Base-by-base conservation (phyloP, 169 alveolate species). In the Eimeria necatrix region DNA sequence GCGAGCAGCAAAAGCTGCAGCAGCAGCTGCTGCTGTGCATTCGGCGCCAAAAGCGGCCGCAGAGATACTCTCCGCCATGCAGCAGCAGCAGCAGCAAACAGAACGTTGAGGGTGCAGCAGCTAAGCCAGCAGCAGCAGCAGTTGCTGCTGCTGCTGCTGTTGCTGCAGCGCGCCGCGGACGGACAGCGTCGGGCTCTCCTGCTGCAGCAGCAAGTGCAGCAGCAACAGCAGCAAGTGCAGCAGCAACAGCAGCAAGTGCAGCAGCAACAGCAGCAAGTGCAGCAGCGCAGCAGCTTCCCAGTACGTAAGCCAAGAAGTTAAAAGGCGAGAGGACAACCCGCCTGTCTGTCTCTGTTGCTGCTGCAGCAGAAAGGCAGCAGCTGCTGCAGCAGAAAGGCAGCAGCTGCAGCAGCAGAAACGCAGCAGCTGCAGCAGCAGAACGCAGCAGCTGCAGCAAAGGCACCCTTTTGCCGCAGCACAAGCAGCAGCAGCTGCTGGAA, bases 101-200 rank as follows among this genome's bases (percentile, higher is more conserved):
- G 2, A 8, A 18, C 84, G 41, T 0, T 2, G 41, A 32, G 41
- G 41, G 41, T 32, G 41, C 41, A 32, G 41, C 41, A 32, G 3
- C 83, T 6, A 52, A 5, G 53, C 83, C 83, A 52, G 56, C 4
- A 7, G 87, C 46, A 41, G 87, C 87, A 76, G 87, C 87, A 76
- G 56, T 4, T 4, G 59, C 56, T 48, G 60, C 64, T 14, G 64
- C 86, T 48, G 41, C 20, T 49, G 41, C 41, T 32, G 3, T 32
- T 32, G 41, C 41, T 2, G 41, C 41, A 32, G 41, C 41, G 41
- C 41, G 41, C 41, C 41, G 41, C 41, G 41, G 41, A 32, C 41
- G 41, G 41, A 32, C 41, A 32, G 41, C 41, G 41, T 32, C 41
- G 41, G 41, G 41, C 41, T 32, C 41, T 32, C 2, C 41, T 32